Evolutionary conservation across 768 basidiomycete species (phyloP).

Genomic region (Auricularia cornea): DNA sequence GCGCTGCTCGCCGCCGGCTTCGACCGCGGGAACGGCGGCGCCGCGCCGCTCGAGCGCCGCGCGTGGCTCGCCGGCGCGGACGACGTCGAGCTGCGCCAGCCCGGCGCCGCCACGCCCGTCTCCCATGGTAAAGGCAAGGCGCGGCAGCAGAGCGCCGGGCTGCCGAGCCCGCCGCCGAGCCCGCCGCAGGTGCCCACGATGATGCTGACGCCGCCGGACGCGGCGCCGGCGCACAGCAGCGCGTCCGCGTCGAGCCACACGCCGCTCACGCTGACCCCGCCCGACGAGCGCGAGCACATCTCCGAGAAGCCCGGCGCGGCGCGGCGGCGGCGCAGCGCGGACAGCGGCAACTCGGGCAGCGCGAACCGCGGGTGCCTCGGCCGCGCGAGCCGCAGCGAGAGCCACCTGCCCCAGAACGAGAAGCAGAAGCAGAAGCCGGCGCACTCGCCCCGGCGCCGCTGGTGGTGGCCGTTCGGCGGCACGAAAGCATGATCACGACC

Average conservation of each 20-base stretch:
- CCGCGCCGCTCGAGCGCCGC: slow-evolving; percentile 13
- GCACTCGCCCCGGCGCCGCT: no score
- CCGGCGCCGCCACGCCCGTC: neutral
- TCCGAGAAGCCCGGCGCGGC: no score
- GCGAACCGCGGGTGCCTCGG: no score
- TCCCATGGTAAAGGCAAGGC: neutral
- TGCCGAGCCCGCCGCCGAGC: neutral
- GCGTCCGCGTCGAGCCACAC: neutral
- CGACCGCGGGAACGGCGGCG: slow-evolving; percentile 13
- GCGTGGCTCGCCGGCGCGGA: slow-evolving; percentile 24
- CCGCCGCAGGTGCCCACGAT: neutral
- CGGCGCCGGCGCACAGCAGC: neutral
- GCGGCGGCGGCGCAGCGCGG: no score
- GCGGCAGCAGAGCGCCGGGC: neutral
- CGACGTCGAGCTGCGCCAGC: slow-evolving; percentile 16
- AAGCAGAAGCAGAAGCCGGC: no score
- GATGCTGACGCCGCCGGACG: neutral
- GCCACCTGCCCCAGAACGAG: no score
- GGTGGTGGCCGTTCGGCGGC: neutral
- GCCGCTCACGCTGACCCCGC: neutral
- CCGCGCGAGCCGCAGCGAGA: no score
- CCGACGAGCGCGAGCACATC: no score
- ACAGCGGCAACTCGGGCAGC: no score
- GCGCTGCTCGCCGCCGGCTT: slow-evolving; percentile 26
- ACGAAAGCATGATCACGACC: neutral